Percentiles rank a stretch among this genome's conserved stretches.
phyloP scores from a whole-genome alignment of 371 early-diverging fungal genomes.

The Mortierella sp. region DNA sequence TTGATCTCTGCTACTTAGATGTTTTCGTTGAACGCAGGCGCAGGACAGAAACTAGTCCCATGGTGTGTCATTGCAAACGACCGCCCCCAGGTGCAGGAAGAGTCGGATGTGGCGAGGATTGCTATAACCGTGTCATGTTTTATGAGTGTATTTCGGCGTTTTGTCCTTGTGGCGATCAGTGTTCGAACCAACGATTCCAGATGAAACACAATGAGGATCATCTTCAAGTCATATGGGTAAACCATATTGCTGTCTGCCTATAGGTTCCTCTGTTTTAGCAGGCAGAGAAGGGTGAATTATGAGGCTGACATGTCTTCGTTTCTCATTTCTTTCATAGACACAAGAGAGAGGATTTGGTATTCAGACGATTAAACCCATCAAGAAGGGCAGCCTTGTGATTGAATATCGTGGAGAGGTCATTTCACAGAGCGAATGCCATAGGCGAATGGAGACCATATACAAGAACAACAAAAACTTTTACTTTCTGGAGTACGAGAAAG shows the following conservation, averaged over 20 bases:
- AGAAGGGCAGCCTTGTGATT: conserved; percentile 73
- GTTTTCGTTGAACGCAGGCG: conserved; percentile 80
- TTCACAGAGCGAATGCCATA: conserved; percentile 68
- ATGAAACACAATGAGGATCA: conserved; percentile 61
- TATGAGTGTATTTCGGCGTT: conserved; percentile 78
- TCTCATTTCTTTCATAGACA: conserved; percentile 53
- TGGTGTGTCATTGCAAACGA: conserved; percentile 70
- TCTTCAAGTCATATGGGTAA: conserved; percentile 75
- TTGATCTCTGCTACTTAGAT: conserved; percentile 54
- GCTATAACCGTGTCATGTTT: conserved; percentile 82
- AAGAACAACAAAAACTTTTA: conserved; percentile 77
- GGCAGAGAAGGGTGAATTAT: too few species aligned
- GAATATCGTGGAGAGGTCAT: conserved; percentile 94
- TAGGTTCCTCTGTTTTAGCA: too few species aligned
- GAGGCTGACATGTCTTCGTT: neutral
- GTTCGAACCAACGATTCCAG: conserved; percentile 83
- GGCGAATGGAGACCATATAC: conserved; percentile 81
- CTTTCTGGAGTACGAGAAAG: conserved; percentile 80
- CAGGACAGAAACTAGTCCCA: conserved; percentile 55
- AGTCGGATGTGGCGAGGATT: conserved; percentile 77
- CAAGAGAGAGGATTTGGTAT: conserved; percentile 83
- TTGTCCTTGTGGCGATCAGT: conserved; percentile 78
- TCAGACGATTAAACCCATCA: conserved; percentile 68
- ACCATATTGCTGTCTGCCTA: too few species aligned
- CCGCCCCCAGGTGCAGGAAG: conserved; percentile 64